Evolutionary conservation across 352 stramenopile genomes (phyloP), one percentile per base, ranked within the genome.

Genomic region (Paralagenidium karlingii): DNA sequence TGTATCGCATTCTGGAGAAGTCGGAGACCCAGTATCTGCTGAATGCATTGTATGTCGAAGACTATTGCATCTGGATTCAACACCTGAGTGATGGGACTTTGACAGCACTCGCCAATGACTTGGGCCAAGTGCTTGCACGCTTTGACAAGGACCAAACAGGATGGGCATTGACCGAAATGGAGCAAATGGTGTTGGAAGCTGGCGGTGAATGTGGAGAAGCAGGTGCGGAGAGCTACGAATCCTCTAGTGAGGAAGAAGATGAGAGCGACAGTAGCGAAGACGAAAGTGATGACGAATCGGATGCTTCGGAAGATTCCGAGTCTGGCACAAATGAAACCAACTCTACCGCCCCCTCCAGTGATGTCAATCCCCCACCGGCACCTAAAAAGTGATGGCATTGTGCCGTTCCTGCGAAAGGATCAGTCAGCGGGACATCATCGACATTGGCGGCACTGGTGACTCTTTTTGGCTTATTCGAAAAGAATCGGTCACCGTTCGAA

Each of bases 1-100:
- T 98, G n/a, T 74, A 94, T 42, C 58, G 64, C 15, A 89, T 97
- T 24, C 68, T 97, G 9, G 85, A 97, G 44, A 93, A 91, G 55
- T 96, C 85, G 0, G 92, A 98, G 63, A 94, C 73, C 24, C 90
- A 98, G 58, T 98, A 98, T 61, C 54, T 98, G 12, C 78, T 97
- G 24, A 98, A 98, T 51, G 82, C 89, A 39, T 53, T 98, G n/a
- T 97, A 91, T 47, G 67, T 98, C 24, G 77, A 97, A 50, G 90
- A 96, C 47, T 96, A 96, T 43, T 90, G 78, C 27, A 66, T 89
- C 20, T 93, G 77, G 79, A 66, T 93, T 16, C 79, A 93, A 42
- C 69, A 64, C 1, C 49, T 85, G 10, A 38, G 18, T 12, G 75
- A 93, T 41, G 52, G 68, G 11, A 46, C 47, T 27, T 46, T 91